A percentile compares a stretch with the other conserved stretches of the same genome.
These are phyloP conservation scores for Leccinum pseudoinsigne DNA, from an alignment of 1,284 basidiomycete species.

Conservation along the genomic window DNA sequence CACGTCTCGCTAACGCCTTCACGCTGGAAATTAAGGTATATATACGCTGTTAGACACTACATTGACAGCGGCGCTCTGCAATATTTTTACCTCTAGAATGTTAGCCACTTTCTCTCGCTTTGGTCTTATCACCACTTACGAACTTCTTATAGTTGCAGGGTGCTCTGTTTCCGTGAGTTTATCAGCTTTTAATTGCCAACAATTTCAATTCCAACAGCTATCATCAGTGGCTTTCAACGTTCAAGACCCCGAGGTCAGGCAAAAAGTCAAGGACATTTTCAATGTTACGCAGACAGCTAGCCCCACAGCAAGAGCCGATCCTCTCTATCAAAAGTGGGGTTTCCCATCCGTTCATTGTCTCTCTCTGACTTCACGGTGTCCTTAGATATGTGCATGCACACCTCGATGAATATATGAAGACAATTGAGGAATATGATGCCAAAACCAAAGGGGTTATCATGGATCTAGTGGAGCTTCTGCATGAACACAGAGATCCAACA, in stretches of 20 bases:
- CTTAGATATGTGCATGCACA: constrained; percentile 18
- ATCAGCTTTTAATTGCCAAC: background rate
- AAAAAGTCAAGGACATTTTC: constrained; percentile 18
- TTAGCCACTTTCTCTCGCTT: constrained; percentile 8
- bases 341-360: accelerated
- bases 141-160: constrained; percentile 23
- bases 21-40: no score
- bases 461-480: constrained; percentile 27
- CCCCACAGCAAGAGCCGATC: background rate
- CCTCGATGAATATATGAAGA: constrained; percentile 17
- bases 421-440: constrained; percentile 17
- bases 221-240: constrained; percentile 24
- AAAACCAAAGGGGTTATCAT: constrained; percentile 7
- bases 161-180: constrained; percentile 27
- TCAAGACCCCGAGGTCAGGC: background rate
- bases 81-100: constrained; percentile 29
- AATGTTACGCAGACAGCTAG: constrained; percentile 6
- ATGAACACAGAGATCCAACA: constrained; percentile 6
- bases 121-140: background rate
- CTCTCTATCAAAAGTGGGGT: constrained; percentile 19
- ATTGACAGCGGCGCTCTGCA: constrained; percentile 23
- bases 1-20: background rate
- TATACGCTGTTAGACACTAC: constrained; percentile 18
- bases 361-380: background rate
- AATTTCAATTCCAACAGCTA: background rate